Evolutionary conservation across 352 stramenopile genomes (phyloP).

Genomic region (Phytophthora megakarya): DNA sequence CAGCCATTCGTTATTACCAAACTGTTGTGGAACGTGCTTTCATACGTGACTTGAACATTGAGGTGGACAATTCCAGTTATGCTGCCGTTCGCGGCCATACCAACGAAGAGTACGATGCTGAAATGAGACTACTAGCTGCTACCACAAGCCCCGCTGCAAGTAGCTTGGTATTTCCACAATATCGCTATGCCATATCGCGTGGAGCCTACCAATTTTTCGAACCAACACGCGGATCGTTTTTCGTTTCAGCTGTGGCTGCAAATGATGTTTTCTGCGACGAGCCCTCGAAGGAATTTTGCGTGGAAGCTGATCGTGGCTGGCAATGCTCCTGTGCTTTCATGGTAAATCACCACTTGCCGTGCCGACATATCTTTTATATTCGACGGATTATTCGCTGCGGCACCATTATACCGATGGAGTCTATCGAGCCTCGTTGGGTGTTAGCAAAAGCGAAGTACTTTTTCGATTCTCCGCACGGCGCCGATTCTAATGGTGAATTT

Average conservation of each 20-base stretch:
- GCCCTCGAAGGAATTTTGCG: constrained; percentile 39
- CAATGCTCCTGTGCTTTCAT: constrained; percentile 49
- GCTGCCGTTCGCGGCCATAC: constrained; percentile 3
- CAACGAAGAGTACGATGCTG: constrained; percentile 30
- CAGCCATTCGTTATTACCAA: constrained; percentile 40
- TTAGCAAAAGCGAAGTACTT: constrained; percentile 26
- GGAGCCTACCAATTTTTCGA: constrained; percentile 44
- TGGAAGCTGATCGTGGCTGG: constrained; percentile 38
- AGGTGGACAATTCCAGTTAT: constrained; percentile 7
- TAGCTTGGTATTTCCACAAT: constrained; percentile 38
- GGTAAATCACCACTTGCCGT: constrained; percentile 41
- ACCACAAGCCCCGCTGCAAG: constrained; percentile 30
- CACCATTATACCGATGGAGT: constrained; percentile 33
- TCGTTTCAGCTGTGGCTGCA: constrained; percentile 30
- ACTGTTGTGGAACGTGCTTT: constrained; percentile 41
- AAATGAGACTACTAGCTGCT: constrained; percentile 38
- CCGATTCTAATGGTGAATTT: background rate
- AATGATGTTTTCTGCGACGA: constrained; percentile 44
- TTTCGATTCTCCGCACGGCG: constrained; percentile 23
- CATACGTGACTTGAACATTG: constrained; percentile 22
- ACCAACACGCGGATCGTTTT: constrained; percentile 36
- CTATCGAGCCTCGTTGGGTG: constrained; percentile 38
- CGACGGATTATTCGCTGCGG: constrained; percentile 41
- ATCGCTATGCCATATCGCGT: constrained; percentile 31
- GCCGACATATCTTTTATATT: constrained; percentile 42